These are phyloP conservation scores for Lumnitzera racemosa DNA, from an alignment of 345 rosid genomes.

Conservation along the genomic window DNA sequence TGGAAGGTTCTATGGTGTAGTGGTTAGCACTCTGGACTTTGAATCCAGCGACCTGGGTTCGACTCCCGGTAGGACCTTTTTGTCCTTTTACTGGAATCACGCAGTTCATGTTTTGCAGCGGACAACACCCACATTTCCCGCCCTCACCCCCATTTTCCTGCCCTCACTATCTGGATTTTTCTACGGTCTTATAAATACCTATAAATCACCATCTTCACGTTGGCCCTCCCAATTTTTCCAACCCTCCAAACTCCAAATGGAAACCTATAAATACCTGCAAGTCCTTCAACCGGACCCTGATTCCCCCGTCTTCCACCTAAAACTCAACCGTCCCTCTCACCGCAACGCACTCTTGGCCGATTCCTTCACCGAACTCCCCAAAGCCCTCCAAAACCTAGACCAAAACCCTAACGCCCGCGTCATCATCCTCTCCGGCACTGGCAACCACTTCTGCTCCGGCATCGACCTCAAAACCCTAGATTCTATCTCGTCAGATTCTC, in stretches of 20 bases:
- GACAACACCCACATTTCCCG: too few relatives aligned
- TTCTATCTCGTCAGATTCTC: constrained; percentile 8
- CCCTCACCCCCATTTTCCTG: neutral
- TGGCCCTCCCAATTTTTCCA: neutral
- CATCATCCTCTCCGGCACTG: constrained; percentile 57
- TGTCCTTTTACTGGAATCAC: too few relatives aligned
- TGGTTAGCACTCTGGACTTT: constrained; percentile 99
- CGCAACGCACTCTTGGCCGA: constrained; percentile 61
- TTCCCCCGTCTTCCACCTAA: constrained; percentile 44
- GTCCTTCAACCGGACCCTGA: constrained; percentile 25
- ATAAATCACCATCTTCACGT: too few relatives aligned
- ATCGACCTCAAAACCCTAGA: constrained; percentile 49
- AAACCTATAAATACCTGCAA: constrained; percentile 39
- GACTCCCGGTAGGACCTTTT: constrained; percentile 89
- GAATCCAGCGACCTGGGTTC: constrained; percentile 99
- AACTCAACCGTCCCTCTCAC: constrained; percentile 50
- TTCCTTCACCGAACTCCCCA: constrained; percentile 63
- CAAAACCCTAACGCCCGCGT: constrained; percentile 44
- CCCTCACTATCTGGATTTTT: neutral
- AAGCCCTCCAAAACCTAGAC: constrained; percentile 53
- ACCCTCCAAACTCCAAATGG: constrained; percentile 10
- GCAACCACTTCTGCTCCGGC: constrained; percentile 75
- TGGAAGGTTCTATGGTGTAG: constrained; percentile 84
- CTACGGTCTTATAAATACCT: too few relatives aligned
- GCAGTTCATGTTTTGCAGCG: too few relatives aligned